Conservation (phyloP, 2,329 filamentous ascomycete genomes). For the Chaetomium olivaceum region DNA sequence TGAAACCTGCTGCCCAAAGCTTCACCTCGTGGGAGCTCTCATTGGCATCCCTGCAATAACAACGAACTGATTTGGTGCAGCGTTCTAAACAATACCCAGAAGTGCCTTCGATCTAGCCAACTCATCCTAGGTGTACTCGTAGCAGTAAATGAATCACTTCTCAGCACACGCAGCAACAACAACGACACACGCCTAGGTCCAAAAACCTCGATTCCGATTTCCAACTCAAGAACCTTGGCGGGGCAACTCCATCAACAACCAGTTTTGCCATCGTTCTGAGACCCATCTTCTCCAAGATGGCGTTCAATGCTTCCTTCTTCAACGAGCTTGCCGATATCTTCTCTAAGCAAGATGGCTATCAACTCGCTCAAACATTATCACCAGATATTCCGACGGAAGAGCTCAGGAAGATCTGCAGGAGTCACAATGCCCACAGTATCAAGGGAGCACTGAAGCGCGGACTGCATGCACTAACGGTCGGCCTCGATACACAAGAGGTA, state of each 20-base stretch:
- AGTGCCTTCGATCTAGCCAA: neutral
- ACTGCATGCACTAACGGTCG: constrained; percentile 56
- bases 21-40: constrained; percentile 2
- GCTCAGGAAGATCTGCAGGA: constrained; percentile 69
- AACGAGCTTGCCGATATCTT: constrained; percentile 72
- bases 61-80: neutral
- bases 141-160: neutral
- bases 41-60: constrained; percentile 2
- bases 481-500: constrained; percentile 65
- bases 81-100: neutral
- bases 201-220: neutral
- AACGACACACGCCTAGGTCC: neutral
- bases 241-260: constrained; percentile 11
- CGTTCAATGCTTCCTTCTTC: constrained; percentile 58
- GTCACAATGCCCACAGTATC: constrained; percentile 65
- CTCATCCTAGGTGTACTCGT: neutral
- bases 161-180: neutral
- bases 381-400: constrained; percentile 66
- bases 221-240: neutral
- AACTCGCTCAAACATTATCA: constrained; percentile 71
- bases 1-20: neutral
- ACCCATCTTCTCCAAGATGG: constrained; percentile 55
- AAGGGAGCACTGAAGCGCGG: constrained; percentile 73
- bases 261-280: neutral
- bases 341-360: constrained; percentile 64